phyloP scores from a whole-genome alignment of 768 basidiomycete genomes.

The Gymnopilus dilepis region DNA sequence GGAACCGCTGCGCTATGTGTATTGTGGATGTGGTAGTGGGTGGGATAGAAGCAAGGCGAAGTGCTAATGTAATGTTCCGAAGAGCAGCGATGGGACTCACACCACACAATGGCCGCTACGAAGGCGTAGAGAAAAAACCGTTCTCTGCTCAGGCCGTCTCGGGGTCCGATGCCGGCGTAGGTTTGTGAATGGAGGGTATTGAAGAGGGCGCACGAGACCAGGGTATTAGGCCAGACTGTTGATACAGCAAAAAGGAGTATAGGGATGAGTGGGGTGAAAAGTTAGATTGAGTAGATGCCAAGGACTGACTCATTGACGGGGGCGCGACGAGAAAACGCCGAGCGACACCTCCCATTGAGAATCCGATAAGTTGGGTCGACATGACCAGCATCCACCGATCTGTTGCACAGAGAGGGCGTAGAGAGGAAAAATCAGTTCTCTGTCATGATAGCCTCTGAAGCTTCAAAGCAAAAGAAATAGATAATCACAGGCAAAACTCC shows the following conservation, averaged over 20 bases:
- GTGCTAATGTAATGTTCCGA: neutral
- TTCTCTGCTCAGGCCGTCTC: slow-evolving; percentile 61
- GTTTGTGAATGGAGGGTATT: slow-evolving; percentile 73
- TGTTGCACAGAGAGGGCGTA: slow-evolving; percentile 19
- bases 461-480: neutral
- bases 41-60: neutral
- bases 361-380: slow-evolving; percentile 76
- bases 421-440: neutral
- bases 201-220: slow-evolving; percentile 73
- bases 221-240: slow-evolving; percentile 73
- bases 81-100: too few relatives aligned
- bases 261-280: neutral
- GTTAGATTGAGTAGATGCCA: neutral
- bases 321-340: slow-evolving; percentile 70
- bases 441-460: neutral
- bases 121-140: slow-evolving; percentile 64
- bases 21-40: too few relatives aligned
- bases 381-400: slow-evolving; percentile 68
- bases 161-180: slow-evolving; percentile 58
- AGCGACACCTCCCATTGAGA: slow-evolving; percentile 59
- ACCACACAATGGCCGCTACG: slow-evolving; percentile 49
- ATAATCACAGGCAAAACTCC: slow-evolving; percentile 51
- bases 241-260: neutral
- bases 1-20: too few relatives aligned
- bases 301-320: slow-evolving; percentile 61